Conservation (phyloP, 805 yeast genomes). For the Geotrichum ghanense region DNA sequence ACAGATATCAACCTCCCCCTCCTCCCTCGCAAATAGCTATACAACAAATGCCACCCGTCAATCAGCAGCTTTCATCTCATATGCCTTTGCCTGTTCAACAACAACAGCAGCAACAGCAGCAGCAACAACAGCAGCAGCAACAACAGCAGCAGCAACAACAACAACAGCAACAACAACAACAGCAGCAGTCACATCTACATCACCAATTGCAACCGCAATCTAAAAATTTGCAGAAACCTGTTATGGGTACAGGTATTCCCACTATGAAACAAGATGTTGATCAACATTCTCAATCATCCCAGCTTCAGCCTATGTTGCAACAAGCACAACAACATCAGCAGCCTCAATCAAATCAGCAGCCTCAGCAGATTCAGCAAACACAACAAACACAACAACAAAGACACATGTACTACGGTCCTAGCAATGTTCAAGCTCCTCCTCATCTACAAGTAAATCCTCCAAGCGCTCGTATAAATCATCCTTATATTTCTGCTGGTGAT, state of each 20-base stretch:
- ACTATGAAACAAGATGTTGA: neutral
- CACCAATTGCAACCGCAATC: slow-evolving; percentile 5
- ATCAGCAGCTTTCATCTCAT: slow-evolving; percentile 4
- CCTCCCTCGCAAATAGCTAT: no score
- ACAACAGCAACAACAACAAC: slow-evolving; percentile 12
- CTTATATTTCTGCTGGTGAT: slow-evolving; percentile 2
- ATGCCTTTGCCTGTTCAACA: slow-evolving; percentile 4
- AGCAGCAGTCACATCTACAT: slow-evolving; percentile 4
- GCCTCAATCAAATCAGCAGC: neutral
- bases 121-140: slow-evolving; percentile 7
- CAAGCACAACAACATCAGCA: neutral
- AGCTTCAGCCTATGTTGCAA: neutral
- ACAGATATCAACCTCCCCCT: neutral
- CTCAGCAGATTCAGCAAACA: slow-evolving; percentile 9
- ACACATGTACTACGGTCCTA: slow-evolving; percentile 2
- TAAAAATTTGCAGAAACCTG: neutral
- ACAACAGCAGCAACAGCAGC: slow-evolving; percentile 11
- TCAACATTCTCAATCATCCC: slow-evolving; percentile 4
- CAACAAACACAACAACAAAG: slow-evolving; percentile 10
- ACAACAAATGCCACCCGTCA: neutral
- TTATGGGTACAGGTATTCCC: no score
- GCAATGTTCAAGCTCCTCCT: slow-evolving; percentile 8
- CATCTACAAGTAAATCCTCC: slow-evolving; percentile 3
- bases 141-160: slow-evolving; percentile 6
- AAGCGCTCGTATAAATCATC: slow-evolving; percentile 5